Evolutionary conservation across 176 grass and related monocot species (phyloP), one percentile per base, ranked within the genome.

Genomic region (Metroxylon sagu): DNA sequence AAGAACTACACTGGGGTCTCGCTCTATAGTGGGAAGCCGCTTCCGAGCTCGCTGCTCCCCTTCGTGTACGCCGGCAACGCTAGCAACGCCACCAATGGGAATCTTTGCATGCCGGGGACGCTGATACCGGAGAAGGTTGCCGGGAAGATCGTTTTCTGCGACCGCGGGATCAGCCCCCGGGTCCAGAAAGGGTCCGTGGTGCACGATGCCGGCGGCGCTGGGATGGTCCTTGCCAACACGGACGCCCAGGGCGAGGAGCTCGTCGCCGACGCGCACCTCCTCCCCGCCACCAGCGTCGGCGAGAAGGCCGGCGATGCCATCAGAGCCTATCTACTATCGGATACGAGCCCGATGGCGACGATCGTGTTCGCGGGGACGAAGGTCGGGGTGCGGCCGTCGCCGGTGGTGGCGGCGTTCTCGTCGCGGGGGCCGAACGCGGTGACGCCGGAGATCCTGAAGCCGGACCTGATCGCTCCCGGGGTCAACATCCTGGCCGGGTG

Each of bases 151-250:
- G 84, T 97, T 0, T 74, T 91, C 16, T 97, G 93, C 62, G 87
- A 97, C 64, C 86, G 87, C 7, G 93, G 93, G 54, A 88, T 86
- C 65, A 97, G 80, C 50, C 71, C 87, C 17, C 84, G 93, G 65
- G 81, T 85, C 18, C 84, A 91, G 65, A 97, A 97, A 72, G 93
- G 93, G 0, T 81, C 85, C 73, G 73, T 91, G 49, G 93, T 97
- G 65, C 63, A 61, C 14, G 81, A 91, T 6, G 93, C 87, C 17
- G 87, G 93, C 43, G 93, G 81, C 3, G 76, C 72, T 7, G 87
- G 87, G 48, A 97, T 91, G 93, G 26, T 97, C 18, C 93, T 97
- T n/a, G 78, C 93, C 2, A 97, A 97, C 70, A 92, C 93, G 2
- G 87, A 81, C 3, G 76, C 79, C 1, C 82, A 83, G 53, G 87